Base-by-base conservation (phyloP, 768 basidiomycete genomes). In the Ramaria rubella region DNA sequence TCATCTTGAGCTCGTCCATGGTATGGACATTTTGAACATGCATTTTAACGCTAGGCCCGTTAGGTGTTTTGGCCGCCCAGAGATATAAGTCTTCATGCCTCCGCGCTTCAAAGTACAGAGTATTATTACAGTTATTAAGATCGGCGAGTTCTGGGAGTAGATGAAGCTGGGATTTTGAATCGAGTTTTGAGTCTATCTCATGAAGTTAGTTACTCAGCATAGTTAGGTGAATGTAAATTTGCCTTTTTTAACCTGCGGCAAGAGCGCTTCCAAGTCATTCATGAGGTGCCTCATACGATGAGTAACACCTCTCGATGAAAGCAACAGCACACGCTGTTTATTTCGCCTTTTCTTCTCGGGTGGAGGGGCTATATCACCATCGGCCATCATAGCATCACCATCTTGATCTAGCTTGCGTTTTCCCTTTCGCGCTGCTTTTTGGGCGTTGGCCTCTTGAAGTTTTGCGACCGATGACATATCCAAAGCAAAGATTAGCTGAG, bases 1-100 rank as follows among this genome's bases (percentile, higher is more conserved):
- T 95, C 94, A 99, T 90, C 75, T 98, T 98, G 61, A 99, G 78
- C 71, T 99, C 96, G 73, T 98, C 96, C 96, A 98, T 98, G 42
- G 96, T 99, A 70, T 99, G 96, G 54, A 95, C 79, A 67, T 98
- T 99, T 72, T 96, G 94, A 15, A 97, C 95, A 67, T 98, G 96
- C 77, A 97, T 80, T 70, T 97, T 97, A 67, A 94, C 83, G 66
- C 90, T 94, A 14, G 96, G 96, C 9, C 96, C 96, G 65, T 99
- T 99, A 21, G 96, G 96, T 33, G 94, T 90, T 70, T 97, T 94
- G 12, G 90, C 85, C 30, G 93, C 87, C 96, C 96, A 99, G 58
- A 98, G 70, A 66, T 98, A 99, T 49, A 99, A 76, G 65, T 98
- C 95, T 67, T 96, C 92, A 64, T 97, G 92, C 52, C 94, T 76